Conservation (phyloP, 768 basidiomycete species). For the Cystofilobasidium capitatum region DNA sequence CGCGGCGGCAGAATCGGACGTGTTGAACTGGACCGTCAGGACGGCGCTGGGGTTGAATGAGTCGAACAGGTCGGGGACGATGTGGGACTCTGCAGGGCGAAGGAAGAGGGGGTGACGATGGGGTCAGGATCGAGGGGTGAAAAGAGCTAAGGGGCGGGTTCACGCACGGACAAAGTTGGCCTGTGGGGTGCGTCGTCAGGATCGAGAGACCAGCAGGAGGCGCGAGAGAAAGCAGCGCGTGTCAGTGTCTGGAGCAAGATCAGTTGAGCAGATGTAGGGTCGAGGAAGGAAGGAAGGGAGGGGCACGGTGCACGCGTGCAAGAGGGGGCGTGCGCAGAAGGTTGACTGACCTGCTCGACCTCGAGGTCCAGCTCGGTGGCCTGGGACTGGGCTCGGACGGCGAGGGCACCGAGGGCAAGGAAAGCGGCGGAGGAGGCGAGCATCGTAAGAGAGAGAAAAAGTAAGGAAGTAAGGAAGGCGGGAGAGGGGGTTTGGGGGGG, state of each 20-base stretch:
- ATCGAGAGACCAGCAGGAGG: no score
- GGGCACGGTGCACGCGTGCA: background rate
- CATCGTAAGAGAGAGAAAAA: constrained; percentile 9
- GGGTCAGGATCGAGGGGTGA: constrained; percentile 31
- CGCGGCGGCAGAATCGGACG: constrained; percentile 42
- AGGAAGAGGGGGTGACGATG: constrained; percentile 37
- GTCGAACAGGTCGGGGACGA: constrained; percentile 56
- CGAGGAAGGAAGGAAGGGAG: background rate
- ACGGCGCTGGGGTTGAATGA: constrained; percentile 56
- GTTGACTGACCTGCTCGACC: constrained; percentile 44
- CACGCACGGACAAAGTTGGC: constrained; percentile 53
- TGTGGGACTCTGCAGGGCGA: constrained; percentile 32
- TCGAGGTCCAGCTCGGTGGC: constrained; percentile 46
- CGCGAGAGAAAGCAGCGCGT: no score
- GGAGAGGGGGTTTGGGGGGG: background rate
- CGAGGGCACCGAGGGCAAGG: constrained; percentile 41
- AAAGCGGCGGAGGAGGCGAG: constrained; percentile 26
- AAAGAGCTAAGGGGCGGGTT: background rate
- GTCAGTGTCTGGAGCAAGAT: background rate
- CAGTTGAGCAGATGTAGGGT: no score
- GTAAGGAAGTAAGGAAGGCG: background rate
- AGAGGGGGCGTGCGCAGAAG: background rate
- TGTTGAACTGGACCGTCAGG: constrained; percentile 49
- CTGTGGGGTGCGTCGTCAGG: no score
- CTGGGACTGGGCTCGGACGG: constrained; percentile 46